phyloP scores from a whole-genome alignment of 2,329 filamentous ascomycete genomes.

The Pleomassaria siparia region DNA sequence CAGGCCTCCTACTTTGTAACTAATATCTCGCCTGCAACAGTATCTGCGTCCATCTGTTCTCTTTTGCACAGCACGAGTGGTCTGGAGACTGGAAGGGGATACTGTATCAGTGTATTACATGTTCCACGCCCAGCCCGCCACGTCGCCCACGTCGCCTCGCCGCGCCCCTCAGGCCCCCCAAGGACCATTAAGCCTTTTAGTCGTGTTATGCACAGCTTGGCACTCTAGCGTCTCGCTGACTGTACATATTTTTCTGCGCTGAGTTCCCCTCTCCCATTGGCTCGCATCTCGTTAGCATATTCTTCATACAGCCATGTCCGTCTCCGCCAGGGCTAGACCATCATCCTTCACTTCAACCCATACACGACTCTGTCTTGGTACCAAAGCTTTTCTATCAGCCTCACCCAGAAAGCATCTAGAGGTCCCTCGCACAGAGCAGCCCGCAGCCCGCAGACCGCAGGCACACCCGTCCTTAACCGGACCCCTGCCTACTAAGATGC shows the following conservation, averaged over 20 bases:
- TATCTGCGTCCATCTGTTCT: too few relatives aligned
- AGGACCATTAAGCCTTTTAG: not conserved
- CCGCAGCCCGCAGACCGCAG: not conserved
- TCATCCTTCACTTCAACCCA: not conserved
- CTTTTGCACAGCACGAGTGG: not conserved
- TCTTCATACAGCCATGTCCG: not conserved
- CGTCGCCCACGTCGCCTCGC: too few relatives aligned
- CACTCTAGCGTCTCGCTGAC: not conserved
- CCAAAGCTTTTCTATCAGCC: constrained; percentile 16
- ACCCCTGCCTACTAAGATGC: too few relatives aligned
- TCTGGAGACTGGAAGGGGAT: not conserved
- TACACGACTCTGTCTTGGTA: constrained; percentile 5
- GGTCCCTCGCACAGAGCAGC: not conserved
- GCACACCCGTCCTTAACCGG: not conserved
- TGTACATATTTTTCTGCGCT: not conserved
- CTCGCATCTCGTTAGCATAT: not conserved
- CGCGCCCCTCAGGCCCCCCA: too few relatives aligned
- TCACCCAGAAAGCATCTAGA: not conserved
- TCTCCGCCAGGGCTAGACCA: not conserved
- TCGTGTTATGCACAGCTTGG: not conserved
- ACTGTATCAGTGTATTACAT: too few relatives aligned
- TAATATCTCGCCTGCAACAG: too few relatives aligned
- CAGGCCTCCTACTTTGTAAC: too few relatives aligned
- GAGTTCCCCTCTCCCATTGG: not conserved
- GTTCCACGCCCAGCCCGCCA: too few relatives aligned